A percentile compares a stretch with the other conserved stretches of the same genome.
Evolutionary conservation across 805 yeast species (phyloP).

Genomic region (Metschnikowia anglica): DNA sequence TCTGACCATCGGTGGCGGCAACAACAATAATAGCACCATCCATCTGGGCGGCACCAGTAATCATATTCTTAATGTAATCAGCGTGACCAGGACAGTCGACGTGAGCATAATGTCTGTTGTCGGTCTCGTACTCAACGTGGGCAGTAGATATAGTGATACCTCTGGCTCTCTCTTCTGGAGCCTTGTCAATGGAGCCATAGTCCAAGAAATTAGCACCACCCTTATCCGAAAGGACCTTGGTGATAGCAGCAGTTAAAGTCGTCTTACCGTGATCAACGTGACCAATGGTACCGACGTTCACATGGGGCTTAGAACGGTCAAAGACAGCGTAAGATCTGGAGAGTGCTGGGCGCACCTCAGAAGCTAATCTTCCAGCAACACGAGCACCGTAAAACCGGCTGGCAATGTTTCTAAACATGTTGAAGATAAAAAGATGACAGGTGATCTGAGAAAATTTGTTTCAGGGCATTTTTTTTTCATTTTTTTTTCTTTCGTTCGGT

Average conservation of each 20-base stretch:
- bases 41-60: constrained; percentile 99
- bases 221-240: constrained; percentile 82
- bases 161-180: constrained; percentile 99
- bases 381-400: constrained; percentile 27
- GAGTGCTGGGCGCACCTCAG: constrained; percentile 30
- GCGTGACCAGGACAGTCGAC: constrained; percentile 99
- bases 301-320: constrained; percentile 94
- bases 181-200: constrained; percentile 90
- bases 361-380: constrained; percentile 24
- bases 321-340: constrained; percentile 63
- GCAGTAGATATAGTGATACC: constrained; percentile 99
- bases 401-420: constrained; percentile 32
- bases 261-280: constrained; percentile 99
- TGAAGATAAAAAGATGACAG: constrained; percentile 8
- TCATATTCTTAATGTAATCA: constrained; percentile 98
- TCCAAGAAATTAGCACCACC: constrained; percentile 96
- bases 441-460: constrained; percentile 1
- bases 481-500: constrained; percentile 2
- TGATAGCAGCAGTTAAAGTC: constrained; percentile 96
- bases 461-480: background rate
- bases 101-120: constrained; percentile 93
- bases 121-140: constrained; percentile 96
- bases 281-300: constrained; percentile 96
- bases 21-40: constrained; percentile 99
- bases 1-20: constrained; percentile 98